These are phyloP conservation scores for Phialophora macrospora DNA, from an alignment of 2,329 filamentous ascomycete genomes.

Conservation along the genomic window DNA sequence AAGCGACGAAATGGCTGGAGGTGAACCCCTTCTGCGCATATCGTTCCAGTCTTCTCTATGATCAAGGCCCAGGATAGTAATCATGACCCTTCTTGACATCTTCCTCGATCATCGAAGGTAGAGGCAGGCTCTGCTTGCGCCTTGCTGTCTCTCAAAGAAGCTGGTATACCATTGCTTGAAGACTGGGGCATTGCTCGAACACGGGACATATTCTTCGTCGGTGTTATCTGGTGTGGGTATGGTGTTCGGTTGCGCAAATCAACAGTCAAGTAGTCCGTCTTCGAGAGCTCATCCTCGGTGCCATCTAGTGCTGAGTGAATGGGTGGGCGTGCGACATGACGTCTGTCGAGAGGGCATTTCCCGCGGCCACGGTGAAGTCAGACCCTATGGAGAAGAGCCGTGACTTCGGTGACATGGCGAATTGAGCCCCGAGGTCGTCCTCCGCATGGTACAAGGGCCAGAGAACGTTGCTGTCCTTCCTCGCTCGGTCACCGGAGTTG, in stretches of 20 bases:
- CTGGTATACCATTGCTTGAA: conserved; percentile 7
- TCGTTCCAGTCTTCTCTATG: background rate
- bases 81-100: background rate
- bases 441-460: conserved; percentile 32
- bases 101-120: conserved; percentile 10
- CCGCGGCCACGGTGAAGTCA: conserved; percentile 27
- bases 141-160: conserved; percentile 13
- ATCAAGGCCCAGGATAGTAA: conserved; percentile 1
- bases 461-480: conserved; percentile 29
- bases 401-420: conserved; percentile 27
- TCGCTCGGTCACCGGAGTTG: conserved; percentile 26
- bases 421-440: conserved; percentile 29
- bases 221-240: conserved; percentile 15
- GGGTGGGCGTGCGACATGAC: conserved; percentile 7
- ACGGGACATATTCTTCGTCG: conserved; percentile 19
- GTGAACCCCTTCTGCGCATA: background rate
- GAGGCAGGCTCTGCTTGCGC: conserved; percentile 20
- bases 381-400: conserved; percentile 32
- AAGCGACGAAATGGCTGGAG: background rate
- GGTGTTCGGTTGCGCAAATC: conserved; percentile 17
- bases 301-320: conserved; percentile 14
- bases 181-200: conserved; percentile 18
- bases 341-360: conserved; percentile 26
- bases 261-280: background rate
- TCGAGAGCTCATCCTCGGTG: background rate